Evolutionary conservation across 2,329 filamentous ascomycete species (phyloP).

Genomic region (Trichoderma arundinaceum): DNA sequence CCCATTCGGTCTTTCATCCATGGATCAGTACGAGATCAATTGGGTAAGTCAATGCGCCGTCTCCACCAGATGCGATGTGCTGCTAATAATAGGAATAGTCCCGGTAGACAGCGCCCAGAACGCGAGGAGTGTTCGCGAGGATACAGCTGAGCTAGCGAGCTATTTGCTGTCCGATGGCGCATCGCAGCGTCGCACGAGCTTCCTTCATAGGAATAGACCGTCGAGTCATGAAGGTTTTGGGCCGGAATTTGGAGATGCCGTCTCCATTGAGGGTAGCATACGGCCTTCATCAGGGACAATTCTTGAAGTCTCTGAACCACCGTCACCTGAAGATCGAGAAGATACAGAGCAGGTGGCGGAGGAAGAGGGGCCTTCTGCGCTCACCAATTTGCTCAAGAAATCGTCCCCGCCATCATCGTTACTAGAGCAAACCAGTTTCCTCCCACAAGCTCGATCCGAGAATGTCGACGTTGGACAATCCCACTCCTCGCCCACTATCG

Average conservation of each 20-base stretch:
- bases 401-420: slow-evolving; percentile 55
- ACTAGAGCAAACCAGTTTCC: slow-evolving; percentile 30
- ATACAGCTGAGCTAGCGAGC: slow-evolving; percentile 84
- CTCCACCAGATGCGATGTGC: slow-evolving; percentile 13
- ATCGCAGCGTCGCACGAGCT: slow-evolving; percentile 51
- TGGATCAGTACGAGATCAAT: slow-evolving; percentile 64
- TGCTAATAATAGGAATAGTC: slow-evolving; percentile 43
- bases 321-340: slow-evolving; percentile 38
- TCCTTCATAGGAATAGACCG: slow-evolving; percentile 49
- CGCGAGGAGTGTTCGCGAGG: slow-evolving; percentile 79
- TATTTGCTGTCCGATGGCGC: slow-evolving; percentile 74
- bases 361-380: slow-evolving; percentile 47
- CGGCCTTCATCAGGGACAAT: slow-evolving; percentile 56
- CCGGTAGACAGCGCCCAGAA: slow-evolving; percentile 73
- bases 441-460: slow-evolving; percentile 24
- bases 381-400: slow-evolving; percentile 57
- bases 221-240: slow-evolving; percentile 41
- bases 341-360: slow-evolving; percentile 32
- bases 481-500: slow-evolving; percentile 7
- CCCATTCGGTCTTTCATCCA: slow-evolving; percentile 76
- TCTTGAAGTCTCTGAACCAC: slow-evolving; percentile 62
- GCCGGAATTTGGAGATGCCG: slow-evolving; percentile 36
- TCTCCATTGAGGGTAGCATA: slow-evolving; percentile 37
- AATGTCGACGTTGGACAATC: slow-evolving; percentile 6
- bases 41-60: slow-evolving; percentile 52